A percentile compares a stretch with the other conserved stretches of the same genome.
Evolutionary conservation across 2,329 filamentous ascomycete genomes (phyloP).

Genomic region (Alternaria sp.): DNA sequence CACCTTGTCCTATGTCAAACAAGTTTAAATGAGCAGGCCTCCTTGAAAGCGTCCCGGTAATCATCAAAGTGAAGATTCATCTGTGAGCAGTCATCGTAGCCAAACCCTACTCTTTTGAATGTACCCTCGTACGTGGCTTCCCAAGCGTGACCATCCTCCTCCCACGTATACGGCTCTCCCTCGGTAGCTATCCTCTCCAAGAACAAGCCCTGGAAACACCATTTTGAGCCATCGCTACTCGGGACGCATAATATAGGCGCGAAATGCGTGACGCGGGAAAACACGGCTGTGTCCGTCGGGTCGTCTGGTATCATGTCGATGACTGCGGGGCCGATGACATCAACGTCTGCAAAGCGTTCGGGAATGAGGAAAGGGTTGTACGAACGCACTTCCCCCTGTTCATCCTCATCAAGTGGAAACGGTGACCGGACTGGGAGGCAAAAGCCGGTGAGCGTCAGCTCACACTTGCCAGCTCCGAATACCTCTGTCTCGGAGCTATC

Average conservation of each 20-base stretch:
- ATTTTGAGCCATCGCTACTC: fast-evolving
- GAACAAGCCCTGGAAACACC: neutral
- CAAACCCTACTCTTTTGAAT: neutral
- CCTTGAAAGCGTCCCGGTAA: no score
- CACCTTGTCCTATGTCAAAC: neutral
- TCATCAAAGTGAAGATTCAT: neutral
- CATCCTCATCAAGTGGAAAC: neutral
- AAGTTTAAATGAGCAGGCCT: neutral
- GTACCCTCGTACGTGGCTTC: neutral
- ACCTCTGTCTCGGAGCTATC: neutral
- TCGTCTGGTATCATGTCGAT: neutral
- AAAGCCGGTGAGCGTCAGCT: neutral
- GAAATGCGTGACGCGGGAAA: neutral
- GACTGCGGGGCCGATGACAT: neutral
- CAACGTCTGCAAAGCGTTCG: neutral
- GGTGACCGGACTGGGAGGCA: neutral
- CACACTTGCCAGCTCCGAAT: neutral
- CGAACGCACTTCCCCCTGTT: fast-evolving
- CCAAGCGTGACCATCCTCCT: neutral
- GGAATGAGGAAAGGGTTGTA: neutral
- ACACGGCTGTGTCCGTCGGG: neutral
- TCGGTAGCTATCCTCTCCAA: neutral
- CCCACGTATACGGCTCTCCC: neutral
- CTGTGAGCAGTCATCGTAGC: neutral
- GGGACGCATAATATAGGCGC: neutral